A percentile compares a stretch with the other conserved stretches of the same genome.
These are phyloP conservation scores for Diutina rugosa DNA, from an alignment of 1,139 yeast genomes.

Conservation along the genomic window DNA sequence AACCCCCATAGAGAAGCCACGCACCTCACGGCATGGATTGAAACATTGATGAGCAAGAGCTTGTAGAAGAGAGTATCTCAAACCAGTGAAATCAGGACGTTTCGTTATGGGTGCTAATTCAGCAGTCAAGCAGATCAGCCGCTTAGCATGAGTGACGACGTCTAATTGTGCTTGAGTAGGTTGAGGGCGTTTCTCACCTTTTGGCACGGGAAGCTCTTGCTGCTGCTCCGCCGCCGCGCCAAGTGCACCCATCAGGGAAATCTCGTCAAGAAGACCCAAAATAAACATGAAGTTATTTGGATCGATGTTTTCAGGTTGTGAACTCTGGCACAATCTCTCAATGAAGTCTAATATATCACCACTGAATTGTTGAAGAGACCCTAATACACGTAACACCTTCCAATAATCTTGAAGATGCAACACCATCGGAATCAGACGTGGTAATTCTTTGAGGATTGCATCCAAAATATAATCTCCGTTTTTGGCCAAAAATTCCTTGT, in stretches of 20 bases:
- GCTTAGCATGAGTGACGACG: constrained; percentile 43
- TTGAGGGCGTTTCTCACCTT: constrained; percentile 5
- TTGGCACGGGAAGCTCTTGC: constrained; percentile 14
- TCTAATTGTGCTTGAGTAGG: constrained; percentile 32
- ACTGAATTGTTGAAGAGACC: constrained; percentile 42
- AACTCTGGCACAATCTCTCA: constrained; percentile 25
- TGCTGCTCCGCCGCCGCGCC: constrained; percentile 71
- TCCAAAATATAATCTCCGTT: constrained; percentile 38
- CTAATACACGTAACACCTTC: constrained; percentile 46
- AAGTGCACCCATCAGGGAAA: constrained; percentile 71
- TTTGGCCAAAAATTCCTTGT: constrained; percentile 27
- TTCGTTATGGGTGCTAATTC: constrained; percentile 22
- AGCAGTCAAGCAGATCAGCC: constrained; percentile 49
- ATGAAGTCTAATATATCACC: constrained; percentile 36
- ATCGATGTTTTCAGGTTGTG: constrained; percentile 19
- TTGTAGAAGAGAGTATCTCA: constrained; percentile 47
- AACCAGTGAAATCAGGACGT: constrained; percentile 14
- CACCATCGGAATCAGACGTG: constrained; percentile 33
- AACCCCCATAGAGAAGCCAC: constrained; percentile 47
- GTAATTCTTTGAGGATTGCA: constrained; percentile 32
- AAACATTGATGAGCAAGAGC: constrained; percentile 82
- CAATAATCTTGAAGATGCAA: constrained; percentile 44
- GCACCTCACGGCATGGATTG: constrained; percentile 72
- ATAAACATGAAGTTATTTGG: constrained; percentile 46
- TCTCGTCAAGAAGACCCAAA: constrained; percentile 64